These are phyloP conservation scores for Oidiodendron maius DNA, from an alignment of 495 filamentous ascomycete genomes.

Conservation along the genomic window DNA sequence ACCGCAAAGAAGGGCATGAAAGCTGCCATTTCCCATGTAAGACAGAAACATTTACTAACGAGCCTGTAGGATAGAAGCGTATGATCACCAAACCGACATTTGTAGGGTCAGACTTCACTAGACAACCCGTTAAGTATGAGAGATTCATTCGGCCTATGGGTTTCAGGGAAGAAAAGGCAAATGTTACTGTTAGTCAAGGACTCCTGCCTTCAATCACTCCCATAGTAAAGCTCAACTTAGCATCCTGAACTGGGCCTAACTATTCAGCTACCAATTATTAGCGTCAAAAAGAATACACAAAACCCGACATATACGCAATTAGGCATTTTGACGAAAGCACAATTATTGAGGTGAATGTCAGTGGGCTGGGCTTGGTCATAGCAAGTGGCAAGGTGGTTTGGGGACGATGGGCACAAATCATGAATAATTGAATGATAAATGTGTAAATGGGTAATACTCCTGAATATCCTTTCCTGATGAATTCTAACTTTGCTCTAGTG, in stretches of 20 bases:
- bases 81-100: conserved; percentile 73
- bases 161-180: conserved; percentile 82
- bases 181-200: too few species aligned
- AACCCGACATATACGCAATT: conserved; percentile 87
- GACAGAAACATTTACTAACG: too few species aligned
- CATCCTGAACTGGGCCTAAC: conserved; percentile 85
- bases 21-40: not conserved
- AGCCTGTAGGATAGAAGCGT: too few species aligned
- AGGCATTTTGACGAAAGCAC: conserved; percentile 85
- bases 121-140: conserved; percentile 92
- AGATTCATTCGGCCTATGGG: conserved; percentile 52
- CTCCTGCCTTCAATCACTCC: conserved; percentile 29
- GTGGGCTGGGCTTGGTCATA: conserved; percentile 88
- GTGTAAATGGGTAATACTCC: conserved; percentile 51
- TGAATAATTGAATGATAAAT: conserved; percentile 69
- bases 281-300: conserved; percentile 95
- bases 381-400: conserved; percentile 90
- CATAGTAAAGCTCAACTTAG: conserved; percentile 89
- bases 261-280: conserved; percentile 90
- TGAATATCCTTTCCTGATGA: not conserved
- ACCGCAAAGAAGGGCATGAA: conserved; percentile 55
- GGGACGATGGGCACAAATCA: conserved; percentile 76
- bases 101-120: conserved; percentile 65
- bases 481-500: too few species aligned
- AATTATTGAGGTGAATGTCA: conserved; percentile 93